phyloP scores from a whole-genome alignment of 192 early-diverging fungal genomes.

The Podila epigama region DNA sequence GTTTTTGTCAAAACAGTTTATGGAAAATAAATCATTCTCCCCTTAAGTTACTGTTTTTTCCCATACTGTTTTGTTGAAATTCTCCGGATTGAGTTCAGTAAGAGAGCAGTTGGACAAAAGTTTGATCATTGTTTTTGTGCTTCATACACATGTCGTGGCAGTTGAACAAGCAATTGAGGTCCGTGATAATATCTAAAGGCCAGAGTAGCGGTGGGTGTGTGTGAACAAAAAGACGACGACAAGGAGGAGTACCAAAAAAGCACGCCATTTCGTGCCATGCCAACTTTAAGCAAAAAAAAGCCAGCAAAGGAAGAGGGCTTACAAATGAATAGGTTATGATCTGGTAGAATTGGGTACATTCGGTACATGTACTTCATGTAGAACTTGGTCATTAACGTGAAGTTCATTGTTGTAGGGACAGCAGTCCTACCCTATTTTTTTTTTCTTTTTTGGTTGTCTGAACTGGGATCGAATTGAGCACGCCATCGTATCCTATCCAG shows the following conservation, averaged over 20 bases:
- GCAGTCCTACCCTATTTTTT: too few species aligned
- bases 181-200: background rate
- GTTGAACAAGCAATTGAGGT: background rate
- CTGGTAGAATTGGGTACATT: too few species aligned
- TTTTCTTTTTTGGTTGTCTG: background rate
- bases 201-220: background rate
- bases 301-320: too few species aligned
- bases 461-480: constrained; percentile 10
- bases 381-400: too few species aligned
- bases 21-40: background rate
- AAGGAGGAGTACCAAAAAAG: constrained; percentile 16
- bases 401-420: too few species aligned
- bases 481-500: constrained; percentile 4
- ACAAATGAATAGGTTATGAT: too few species aligned
- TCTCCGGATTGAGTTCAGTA: too few species aligned
- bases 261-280: constrained; percentile 4
- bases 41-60: background rate
- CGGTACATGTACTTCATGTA: too few species aligned
- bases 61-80: background rate
- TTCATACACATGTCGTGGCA: background rate
- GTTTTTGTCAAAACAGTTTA: background rate
- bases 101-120: too few species aligned
- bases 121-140: too few species aligned
- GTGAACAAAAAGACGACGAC: background rate
- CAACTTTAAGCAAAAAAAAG: too few species aligned